Conservation (phyloP, 805 yeast genomes). For the Barnettozyma siamensis region DNA sequence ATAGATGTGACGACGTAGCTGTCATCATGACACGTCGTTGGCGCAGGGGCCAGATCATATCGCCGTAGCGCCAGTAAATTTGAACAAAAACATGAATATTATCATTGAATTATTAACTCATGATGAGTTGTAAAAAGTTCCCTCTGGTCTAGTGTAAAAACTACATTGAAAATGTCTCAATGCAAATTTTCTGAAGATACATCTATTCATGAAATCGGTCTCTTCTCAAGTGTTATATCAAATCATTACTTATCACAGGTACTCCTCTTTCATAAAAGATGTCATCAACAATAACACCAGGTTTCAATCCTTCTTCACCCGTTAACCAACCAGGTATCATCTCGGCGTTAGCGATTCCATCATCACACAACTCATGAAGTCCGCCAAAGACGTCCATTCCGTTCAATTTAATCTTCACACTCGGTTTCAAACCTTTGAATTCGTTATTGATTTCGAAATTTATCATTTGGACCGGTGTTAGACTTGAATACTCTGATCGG, state of each 20-base stretch:
- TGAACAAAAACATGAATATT: no score
- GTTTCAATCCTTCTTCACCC: conserved; percentile 48
- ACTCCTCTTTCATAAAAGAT: neutral
- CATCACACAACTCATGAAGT: conserved; percentile 56
- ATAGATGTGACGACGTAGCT: no score
- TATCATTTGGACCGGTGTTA: conserved; percentile 53
- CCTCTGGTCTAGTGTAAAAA: no score
- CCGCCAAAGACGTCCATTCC: conserved; percentile 81
- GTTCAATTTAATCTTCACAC: conserved; percentile 30
- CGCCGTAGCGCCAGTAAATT: no score
- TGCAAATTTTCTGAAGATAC: no score
- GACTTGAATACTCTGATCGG: conserved; percentile 40
- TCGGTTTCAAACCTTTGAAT: conserved; percentile 16
- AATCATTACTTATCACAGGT: neutral
- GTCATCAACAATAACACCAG: conserved; percentile 39
- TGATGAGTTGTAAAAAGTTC: no score
- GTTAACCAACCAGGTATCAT: conserved; percentile 70
- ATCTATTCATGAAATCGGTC: no score
- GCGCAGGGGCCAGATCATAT: no score
- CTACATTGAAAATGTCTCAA: no score
- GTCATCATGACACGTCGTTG: no score
- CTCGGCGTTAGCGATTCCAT: conserved; percentile 45
- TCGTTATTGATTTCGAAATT: conserved; percentile 38
- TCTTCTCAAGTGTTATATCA: neutral
- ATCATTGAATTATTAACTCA: no score